Base-by-base conservation (phyloP, 148 eudicot species). In the Heliosperma pusillum region DNA sequence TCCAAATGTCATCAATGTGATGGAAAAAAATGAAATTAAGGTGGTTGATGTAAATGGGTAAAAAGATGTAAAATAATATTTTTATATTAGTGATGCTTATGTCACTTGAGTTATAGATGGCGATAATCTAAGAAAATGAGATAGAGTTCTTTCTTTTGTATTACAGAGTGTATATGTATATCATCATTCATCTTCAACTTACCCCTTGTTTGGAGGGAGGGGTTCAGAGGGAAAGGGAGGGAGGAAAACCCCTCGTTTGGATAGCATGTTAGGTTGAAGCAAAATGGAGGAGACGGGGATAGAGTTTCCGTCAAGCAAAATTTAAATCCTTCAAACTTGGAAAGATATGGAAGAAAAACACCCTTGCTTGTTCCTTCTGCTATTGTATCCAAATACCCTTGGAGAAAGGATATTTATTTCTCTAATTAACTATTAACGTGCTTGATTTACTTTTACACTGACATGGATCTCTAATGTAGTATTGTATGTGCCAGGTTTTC, bases 401-500 rank as follows among this genome's bases (percentile, higher is more conserved):
- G 55, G 55, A 50, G 55, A 29, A 36, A 33, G 50, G 10, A 65
- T 12, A 7, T 44, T 0, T 16, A 19, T 9, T 66, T 44, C 5
- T 66, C 8, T 22, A 45, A 36, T 15, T 68, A 42, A 10, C 0
- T 22, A 36, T 15, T 68, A 42, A 10, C 0, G 19, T 45, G 20
- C n/a, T 22, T 42, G 13, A 9, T 44, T 68, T n/a, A 13, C 55
- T 68, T 1, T 36, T 40, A 40, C 52, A 21, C 10, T 45, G 21
- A 20, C 71, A 25, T 75, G 22, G 61, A 30, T n/a, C 55, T 75
- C 66, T 59, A 66, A 60, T 60, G 52, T 59, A n/a, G 21, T 30
- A 47, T 68, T 72, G 68, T 67, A 64, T 52, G 11, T 82, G 62
- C 77, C 77, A 93, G 98, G 95, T 95, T 66, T 92, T 90, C 66